These are phyloP conservation scores for Fusarium continuum DNA, from an alignment of 2,329 filamentous ascomycete genomes.

Conservation along the genomic window DNA sequence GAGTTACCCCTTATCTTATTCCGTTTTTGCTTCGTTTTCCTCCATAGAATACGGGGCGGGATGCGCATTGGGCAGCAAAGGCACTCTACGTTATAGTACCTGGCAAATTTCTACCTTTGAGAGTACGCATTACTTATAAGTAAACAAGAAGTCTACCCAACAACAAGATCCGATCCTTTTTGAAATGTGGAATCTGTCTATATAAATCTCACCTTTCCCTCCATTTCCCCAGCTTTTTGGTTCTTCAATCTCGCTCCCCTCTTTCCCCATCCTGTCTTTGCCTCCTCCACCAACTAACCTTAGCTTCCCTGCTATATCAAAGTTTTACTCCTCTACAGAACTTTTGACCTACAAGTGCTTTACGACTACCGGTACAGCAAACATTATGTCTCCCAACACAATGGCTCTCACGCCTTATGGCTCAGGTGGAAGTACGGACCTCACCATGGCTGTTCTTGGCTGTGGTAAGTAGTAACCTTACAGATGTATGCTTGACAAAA, in stretches of 20 bases:
- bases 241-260: slow-evolving; percentile 11
- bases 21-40: slow-evolving; percentile 32
- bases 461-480: slow-evolving; percentile 69
- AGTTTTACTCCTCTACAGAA: slow-evolving; percentile 3
- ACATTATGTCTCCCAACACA: slow-evolving; percentile 41
- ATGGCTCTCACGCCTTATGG: slow-evolving; percentile 49
- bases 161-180: slow-evolving; percentile 14
- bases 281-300: slow-evolving; percentile 9
- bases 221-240: slow-evolving; percentile 26
- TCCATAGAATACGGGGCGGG: slow-evolving; percentile 25
- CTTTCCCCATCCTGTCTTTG: slow-evolving; percentile 3
- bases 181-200: slow-evolving; percentile 20
- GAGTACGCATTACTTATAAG: slow-evolving; percentile 2
- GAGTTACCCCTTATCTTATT: slow-evolving; percentile 27
- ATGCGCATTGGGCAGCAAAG: slow-evolving; percentile 45
- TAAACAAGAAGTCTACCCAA: slow-evolving; percentile 33
- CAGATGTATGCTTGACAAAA: background rate
- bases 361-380: slow-evolving; percentile 20
- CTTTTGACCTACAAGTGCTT: background rate
- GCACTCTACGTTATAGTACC: slow-evolving; percentile 38
- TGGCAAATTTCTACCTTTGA: slow-evolving; percentile 24
- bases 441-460: slow-evolving; percentile 83
- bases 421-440: slow-evolving; percentile 51
- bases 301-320: slow-evolving; percentile 7
- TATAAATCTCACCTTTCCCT: slow-evolving; percentile 21